Conservation (phyloP, 2,329 filamentous ascomycete genomes). For the Claviceps sp. region DNA sequence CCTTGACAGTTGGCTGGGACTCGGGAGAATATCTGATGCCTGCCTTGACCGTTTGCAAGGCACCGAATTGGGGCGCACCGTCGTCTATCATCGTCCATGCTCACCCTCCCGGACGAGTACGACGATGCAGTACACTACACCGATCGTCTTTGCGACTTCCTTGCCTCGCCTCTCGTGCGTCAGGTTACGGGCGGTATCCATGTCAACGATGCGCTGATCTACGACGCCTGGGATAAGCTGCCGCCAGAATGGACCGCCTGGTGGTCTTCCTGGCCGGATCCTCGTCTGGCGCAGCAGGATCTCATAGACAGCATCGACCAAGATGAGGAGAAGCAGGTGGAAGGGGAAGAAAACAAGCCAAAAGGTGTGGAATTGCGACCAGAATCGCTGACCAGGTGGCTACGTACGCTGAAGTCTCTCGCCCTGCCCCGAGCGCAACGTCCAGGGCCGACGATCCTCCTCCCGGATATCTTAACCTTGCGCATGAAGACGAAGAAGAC, state of each 20-base stretch:
- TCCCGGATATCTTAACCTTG: constrained; percentile 12
- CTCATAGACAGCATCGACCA: constrained; percentile 17
- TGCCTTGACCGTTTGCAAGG: neutral
- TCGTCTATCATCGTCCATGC: constrained; percentile 3
- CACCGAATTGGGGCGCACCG: neutral
- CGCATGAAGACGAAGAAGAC: constrained; percentile 20
- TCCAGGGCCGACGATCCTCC: constrained; percentile 2
- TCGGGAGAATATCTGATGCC: neutral
- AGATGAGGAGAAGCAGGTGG: neutral
- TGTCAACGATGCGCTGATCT: constrained; percentile 20
- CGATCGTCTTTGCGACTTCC: constrained; percentile 11
- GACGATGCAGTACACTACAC: constrained; percentile 11
- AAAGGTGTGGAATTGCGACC: constrained; percentile 5
- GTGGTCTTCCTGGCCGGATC: constrained; percentile 16
- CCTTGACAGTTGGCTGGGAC: neutral
- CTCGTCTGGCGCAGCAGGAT: constrained; percentile 17
- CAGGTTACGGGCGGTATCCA: constrained; percentile 21
- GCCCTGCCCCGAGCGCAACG: constrained; percentile 12
- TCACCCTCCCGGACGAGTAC: constrained; percentile 8
- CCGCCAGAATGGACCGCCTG: constrained; percentile 18
- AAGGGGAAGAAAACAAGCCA: neutral
- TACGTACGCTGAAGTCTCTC: constrained; percentile 12
- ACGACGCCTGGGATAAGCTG: constrained; percentile 16
- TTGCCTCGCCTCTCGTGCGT: constrained; percentile 15
- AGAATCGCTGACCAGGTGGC: constrained; percentile 13